Conservation (phyloP, 2,329 filamentous ascomycete species). For the Bisporella sp. region DNA sequence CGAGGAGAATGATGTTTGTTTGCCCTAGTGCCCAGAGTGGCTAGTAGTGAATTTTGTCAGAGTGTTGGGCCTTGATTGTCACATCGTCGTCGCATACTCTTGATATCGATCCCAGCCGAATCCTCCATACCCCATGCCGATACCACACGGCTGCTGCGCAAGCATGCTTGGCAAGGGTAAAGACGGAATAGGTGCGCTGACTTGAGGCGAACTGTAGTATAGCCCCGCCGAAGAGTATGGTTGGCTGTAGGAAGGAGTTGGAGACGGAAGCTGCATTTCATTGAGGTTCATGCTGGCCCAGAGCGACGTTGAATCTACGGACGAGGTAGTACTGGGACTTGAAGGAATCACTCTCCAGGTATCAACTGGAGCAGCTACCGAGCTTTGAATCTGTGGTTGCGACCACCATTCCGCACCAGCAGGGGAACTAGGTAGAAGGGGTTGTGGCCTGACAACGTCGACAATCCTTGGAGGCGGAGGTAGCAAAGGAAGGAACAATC, state of each 20-base stretch:
- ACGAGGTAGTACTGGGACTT: constrained; percentile 70
- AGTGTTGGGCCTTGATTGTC: constrained; percentile 49
- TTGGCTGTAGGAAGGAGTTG: constrained; percentile 73
- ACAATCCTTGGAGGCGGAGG: constrained; percentile 82
- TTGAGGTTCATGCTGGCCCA: constrained; percentile 75
- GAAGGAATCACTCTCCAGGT: constrained; percentile 89
- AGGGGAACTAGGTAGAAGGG: constrained; percentile 78
- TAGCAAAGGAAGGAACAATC: constrained; percentile 77
- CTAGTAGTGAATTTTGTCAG: constrained; percentile 38
- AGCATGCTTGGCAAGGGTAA: constrained; percentile 84
- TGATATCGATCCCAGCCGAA: constrained; percentile 85
- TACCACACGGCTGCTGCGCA: constrained; percentile 73
- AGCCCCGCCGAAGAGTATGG: constrained; percentile 66
- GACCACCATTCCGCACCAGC: constrained; percentile 74
- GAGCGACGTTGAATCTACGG: constrained; percentile 64
- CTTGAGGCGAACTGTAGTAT: constrained; percentile 75
- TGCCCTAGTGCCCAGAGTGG: constrained; percentile 38
- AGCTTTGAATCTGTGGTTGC: constrained; percentile 57
- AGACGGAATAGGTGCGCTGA: constrained; percentile 65
- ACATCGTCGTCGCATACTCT: constrained; percentile 83
- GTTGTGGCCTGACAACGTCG: constrained; percentile 80
- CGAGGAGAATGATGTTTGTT: constrained; percentile 18
- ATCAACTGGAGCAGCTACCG: constrained; percentile 66
- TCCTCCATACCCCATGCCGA: constrained; percentile 65
- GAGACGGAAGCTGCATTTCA: constrained; percentile 69